These are phyloP conservation scores for Mycena floridula DNA, from an alignment of 768 basidiomycete species.

Conservation along the genomic window DNA sequence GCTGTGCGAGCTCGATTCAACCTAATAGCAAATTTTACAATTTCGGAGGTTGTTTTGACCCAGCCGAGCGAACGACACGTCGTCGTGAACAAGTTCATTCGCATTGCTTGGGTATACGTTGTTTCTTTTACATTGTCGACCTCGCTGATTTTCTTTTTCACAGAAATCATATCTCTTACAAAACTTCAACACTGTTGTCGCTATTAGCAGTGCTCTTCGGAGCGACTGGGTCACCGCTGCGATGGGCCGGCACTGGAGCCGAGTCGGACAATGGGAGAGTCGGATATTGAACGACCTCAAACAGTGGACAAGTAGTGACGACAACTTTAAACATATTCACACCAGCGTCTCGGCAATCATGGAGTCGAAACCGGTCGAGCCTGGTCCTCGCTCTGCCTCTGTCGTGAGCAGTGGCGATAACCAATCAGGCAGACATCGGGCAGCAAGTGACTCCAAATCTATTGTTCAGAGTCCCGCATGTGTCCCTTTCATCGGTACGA, in stretches of 20 bases:
- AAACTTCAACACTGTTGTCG: slow-evolving; percentile 75
- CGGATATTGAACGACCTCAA: slow-evolving; percentile 72
- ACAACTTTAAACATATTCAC: slow-evolving; percentile 74
- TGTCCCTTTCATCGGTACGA: slow-evolving; percentile 77
- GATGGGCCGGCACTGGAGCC: slow-evolving; percentile 62
- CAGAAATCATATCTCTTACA: slow-evolving; percentile 77
- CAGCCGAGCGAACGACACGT: slow-evolving; percentile 55
- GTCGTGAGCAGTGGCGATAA: slow-evolving; percentile 39
- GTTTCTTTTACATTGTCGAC: not conserved
- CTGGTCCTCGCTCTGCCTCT: slow-evolving; percentile 46
- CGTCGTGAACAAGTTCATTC: slow-evolving; percentile 75
- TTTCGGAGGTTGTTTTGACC: slow-evolving; percentile 77
- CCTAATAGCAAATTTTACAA: slow-evolving; percentile 72
- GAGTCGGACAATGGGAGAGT: slow-evolving; percentile 63
- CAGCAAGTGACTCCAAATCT: slow-evolving; percentile 32
- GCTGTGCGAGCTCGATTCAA: slow-evolving; percentile 81
- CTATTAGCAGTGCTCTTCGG: slow-evolving; percentile 72
- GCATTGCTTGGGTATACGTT: slow-evolving; percentile 72
- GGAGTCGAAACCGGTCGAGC: slow-evolving; percentile 57
- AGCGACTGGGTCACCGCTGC: slow-evolving; percentile 62
- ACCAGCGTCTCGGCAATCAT: slow-evolving; percentile 55
- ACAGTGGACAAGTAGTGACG: slow-evolving; percentile 51
- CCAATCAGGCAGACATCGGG: slow-evolving; percentile 29
- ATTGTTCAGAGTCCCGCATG: slow-evolving; percentile 48
- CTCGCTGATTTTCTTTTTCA: no score